Percentiles rank a stretch among this genome's conserved stretches.
These are phyloP conservation scores for Citropsis articulata DNA, from an alignment of 345 rosid species.

Conservation along the genomic window DNA sequence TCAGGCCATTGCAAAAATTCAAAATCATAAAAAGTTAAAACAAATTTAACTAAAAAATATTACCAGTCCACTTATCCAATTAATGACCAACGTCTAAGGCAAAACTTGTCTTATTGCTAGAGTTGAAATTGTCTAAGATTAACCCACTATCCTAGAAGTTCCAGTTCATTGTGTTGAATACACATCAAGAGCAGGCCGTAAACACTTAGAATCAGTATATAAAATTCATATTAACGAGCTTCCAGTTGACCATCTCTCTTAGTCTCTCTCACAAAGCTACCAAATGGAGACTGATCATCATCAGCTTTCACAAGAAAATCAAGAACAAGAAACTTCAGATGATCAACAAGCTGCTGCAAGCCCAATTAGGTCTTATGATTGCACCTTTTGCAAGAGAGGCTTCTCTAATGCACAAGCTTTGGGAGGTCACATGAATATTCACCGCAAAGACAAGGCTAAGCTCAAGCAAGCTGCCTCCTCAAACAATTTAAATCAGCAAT, in stretches of 20 bases:
- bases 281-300: conserved; percentile 24
- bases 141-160: background rate
- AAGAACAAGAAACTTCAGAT: conserved; percentile 19
- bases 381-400: conserved; percentile 85
- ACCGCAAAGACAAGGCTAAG: conserved; percentile 75
- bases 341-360: conserved; percentile 14
- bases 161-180: conserved; percentile 7
- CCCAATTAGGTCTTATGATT: conserved; percentile 58
- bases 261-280: background rate
- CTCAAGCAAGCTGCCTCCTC: conserved; percentile 40
- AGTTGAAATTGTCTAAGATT: conserved; percentile 15
- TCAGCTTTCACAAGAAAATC: conserved; percentile 22
- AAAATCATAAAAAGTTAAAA: conserved; percentile 1
- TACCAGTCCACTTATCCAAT: background rate
- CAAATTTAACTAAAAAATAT: background rate
- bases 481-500: conserved; percentile 18
- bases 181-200: conserved; percentile 14
- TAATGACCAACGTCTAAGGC: background rate
- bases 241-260: conserved; percentile 20
- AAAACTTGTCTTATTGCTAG: conserved; percentile 17
- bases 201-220: conserved; percentile 3
- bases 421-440: conserved; percentile 96
- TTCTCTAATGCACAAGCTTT: conserved; percentile 90
- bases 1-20: background rate
- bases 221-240: conserved; percentile 4